These are phyloP conservation scores for Nemania bipapillata DNA, from an alignment of 2,329 filamentous ascomycete genomes.

Conservation along the genomic window DNA sequence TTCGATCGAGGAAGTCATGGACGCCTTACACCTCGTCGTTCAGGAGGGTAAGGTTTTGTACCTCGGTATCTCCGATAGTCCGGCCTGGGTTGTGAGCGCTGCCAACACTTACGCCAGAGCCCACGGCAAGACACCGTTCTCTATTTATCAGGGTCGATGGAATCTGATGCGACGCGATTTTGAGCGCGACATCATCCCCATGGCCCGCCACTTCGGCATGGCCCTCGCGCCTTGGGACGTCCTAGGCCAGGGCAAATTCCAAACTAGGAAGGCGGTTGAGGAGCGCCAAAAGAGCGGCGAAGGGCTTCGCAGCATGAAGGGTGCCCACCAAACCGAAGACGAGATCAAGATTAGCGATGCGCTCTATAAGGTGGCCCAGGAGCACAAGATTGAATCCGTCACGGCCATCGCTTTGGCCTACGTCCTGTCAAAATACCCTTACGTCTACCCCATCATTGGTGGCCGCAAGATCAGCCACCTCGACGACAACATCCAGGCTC, in stretches of 20 bases:
- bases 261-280: constrained; percentile 49
- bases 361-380: constrained; percentile 61
- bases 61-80: constrained; percentile 61
- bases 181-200: constrained; percentile 75
- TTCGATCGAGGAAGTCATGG: constrained; percentile 30
- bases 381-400: constrained; percentile 66
- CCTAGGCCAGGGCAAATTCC: constrained; percentile 63
- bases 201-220: constrained; percentile 71
- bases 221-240: constrained; percentile 68
- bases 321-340: neutral
- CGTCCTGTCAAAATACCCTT: constrained; percentile 60
- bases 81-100: constrained; percentile 71
- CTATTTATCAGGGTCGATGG: constrained; percentile 74
- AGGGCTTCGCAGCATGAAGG: constrained; percentile 50
- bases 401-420: constrained; percentile 68
- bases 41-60: constrained; percentile 67
- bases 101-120: constrained; percentile 2
- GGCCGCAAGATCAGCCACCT: constrained; percentile 64
- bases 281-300: constrained; percentile 54
- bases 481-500: constrained; percentile 64
- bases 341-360: neutral
- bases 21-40: constrained; percentile 67
- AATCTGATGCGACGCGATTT: constrained; percentile 71
- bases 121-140: constrained; percentile 58
- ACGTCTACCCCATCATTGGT: constrained; percentile 66